Evolutionary conservation across 148 eudicot genomes (phyloP), one percentile per base, ranked within the genome.

Genomic region (Fagopyrum esculentum): DNA sequence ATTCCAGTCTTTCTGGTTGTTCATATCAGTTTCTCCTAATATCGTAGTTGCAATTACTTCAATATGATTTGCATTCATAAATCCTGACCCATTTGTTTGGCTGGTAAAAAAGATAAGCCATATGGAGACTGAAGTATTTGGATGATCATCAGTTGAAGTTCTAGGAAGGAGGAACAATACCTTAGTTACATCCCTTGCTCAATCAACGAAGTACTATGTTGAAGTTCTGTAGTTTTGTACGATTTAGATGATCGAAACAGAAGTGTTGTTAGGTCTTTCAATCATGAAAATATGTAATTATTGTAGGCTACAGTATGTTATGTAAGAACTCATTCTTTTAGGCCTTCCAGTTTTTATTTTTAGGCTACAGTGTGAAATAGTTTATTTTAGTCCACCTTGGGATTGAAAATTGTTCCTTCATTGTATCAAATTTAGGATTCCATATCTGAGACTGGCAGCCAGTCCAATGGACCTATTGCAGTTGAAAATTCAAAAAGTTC

Each of bases 371-470:
- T 22, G 26, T 22, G 26, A 22, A 22, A 22, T 22, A 22, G 26
- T 22, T 22, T 22, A 22, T 35, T 35, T 35, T 35, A 35, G 40
- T 35, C 40, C 3, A 1, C 40, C 71, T 40, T 43, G 71, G 9
- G 19, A 66, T 66, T 66, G 71, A 66, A 45, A 35, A 66, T 4
- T 66, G 4, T 12, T 11, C 15, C 71, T 66, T 40, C 19, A 35
- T 66, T 5, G 3, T 12, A 5, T 46, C 19, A 66, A 66, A 66
- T 43, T 13, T 40, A 66, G 71, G 71, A 66, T 66, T 66, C 71
- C 47, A 43, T 66, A 40, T 66, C 71, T 40, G 71, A 66, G 71
- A 13, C 71, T 35, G 71, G 71, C 71, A 66, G 47, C 9, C 46
- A 12, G 6, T 40, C 47, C 13, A 66, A 66, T 15, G 47, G 71